Evolutionary conservation across 176 grass and related monocot species (phyloP).

Genomic region (Rhynchospora tenuis): DNA sequence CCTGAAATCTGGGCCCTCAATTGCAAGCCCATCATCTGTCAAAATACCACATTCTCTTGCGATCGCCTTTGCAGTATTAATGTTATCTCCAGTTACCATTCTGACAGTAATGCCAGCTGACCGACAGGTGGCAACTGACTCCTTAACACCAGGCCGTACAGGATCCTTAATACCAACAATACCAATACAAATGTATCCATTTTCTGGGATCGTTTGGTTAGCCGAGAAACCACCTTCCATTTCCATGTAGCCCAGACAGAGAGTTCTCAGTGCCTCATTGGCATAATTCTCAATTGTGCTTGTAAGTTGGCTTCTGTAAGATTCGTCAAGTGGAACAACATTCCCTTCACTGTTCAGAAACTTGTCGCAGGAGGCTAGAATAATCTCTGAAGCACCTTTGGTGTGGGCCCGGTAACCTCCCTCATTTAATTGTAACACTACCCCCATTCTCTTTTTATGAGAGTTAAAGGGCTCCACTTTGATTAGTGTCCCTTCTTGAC

Average conservation of each 20-base stretch:
- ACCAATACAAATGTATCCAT: conserved; percentile 84
- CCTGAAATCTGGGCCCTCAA: conserved; percentile 88
- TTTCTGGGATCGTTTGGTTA: conserved; percentile 50
- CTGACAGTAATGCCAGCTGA: conserved; percentile 87
- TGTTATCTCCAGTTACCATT: conserved; percentile 98
- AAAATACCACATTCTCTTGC: conserved; percentile 94
- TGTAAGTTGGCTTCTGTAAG: conserved; percentile 41
- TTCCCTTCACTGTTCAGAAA: conserved; percentile 61
- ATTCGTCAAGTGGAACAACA: conserved; percentile 50
- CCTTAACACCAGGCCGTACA: conserved; percentile 82
- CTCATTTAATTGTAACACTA: conserved; percentile 65
- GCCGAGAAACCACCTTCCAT: conserved; percentile 46
- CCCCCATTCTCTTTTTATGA: conserved; percentile 90
- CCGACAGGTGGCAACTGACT: conserved; percentile 85
- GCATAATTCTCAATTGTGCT: conserved; percentile 74
- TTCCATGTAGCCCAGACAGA: conserved; percentile 89
- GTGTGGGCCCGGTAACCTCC: conserved; percentile 56
- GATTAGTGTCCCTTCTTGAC: conserved; percentile 52
- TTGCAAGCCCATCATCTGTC: conserved; percentile 75
- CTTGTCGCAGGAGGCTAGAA: conserved; percentile 72
- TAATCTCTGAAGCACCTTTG: conserved; percentile 94
- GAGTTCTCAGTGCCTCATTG: conserved; percentile 81
- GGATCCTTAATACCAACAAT: conserved; percentile 97
- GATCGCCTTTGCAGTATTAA: conserved; percentile 95
- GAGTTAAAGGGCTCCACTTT: conserved; percentile 96